phyloP scores from a whole-genome alignment of 2,329 filamentous ascomycete species.

The Trichoderma citrinoviride region DNA sequence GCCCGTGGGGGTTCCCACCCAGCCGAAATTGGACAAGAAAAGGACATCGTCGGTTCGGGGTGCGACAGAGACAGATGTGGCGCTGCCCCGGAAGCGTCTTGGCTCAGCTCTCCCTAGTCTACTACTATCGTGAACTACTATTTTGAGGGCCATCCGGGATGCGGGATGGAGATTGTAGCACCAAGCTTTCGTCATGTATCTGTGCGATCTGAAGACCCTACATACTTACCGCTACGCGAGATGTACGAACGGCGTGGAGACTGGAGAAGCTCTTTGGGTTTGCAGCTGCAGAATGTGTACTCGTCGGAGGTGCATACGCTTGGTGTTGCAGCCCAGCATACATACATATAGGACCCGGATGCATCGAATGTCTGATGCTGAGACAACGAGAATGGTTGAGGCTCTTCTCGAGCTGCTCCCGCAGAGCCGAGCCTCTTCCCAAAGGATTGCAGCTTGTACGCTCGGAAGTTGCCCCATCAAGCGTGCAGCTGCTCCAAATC shows the following conservation, averaged over 20 bases:
- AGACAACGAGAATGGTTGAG: background rate
- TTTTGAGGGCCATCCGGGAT: slow-evolving; percentile 4
- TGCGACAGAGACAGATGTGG: slow-evolving; percentile 23
- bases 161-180: slow-evolving; percentile 1
- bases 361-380: background rate
- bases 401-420: background rate
- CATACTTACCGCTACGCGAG: no score
- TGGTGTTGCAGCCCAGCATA: background rate
- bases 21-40: background rate
- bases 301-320: background rate
- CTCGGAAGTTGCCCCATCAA: background rate
- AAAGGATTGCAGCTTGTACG: background rate
- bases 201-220: background rate
- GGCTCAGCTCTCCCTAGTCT: slow-evolving; percentile 9
- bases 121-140: slow-evolving; percentile 7
- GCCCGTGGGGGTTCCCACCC: slow-evolving; percentile 12
- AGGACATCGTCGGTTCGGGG: slow-evolving; percentile 11
- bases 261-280: no score
- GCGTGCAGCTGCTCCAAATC: background rate
- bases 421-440: background rate
- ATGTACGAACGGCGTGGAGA: background rate
- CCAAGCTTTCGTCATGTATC: background rate
- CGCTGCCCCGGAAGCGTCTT: slow-evolving; percentile 21
- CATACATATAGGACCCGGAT: background rate
- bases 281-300: background rate